Evolutionary conservation across 2,329 filamentous ascomycete genomes (phyloP).

Genomic region (Fusarium lateritium): DNA sequence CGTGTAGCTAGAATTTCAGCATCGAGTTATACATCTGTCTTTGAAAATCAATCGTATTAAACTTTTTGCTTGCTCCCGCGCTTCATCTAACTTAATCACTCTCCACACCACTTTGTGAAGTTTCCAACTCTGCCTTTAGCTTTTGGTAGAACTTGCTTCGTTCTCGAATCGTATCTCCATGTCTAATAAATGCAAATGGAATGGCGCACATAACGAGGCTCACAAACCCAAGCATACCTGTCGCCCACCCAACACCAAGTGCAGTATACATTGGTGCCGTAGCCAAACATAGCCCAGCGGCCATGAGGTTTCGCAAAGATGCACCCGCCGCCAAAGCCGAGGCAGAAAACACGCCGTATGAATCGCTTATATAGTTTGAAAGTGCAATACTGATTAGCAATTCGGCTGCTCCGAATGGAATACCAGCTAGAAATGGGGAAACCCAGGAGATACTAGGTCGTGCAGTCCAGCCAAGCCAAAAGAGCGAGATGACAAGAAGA

Average conservation of each 20-base stretch:
- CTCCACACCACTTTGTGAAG: neutral
- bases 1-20: too few species aligned
- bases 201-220: conserved; percentile 24
- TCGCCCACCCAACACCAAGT: conserved; percentile 16
- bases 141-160: conserved; percentile 24
- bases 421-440: conserved; percentile 11
- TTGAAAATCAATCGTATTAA: neutral
- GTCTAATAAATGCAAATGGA: conserved; percentile 18
- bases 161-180: conserved; percentile 10
- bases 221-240: conserved; percentile 3
- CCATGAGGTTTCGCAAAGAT: conserved; percentile 15
- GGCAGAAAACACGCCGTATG: conserved; percentile 15
- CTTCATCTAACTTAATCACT: conserved; percentile 3
- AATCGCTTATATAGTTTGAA: conserved; percentile 17
- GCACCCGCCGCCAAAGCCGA: conserved; percentile 15
- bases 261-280: conserved; percentile 24
- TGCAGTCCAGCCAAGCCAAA: conserved; percentile 42
- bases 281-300: conserved; percentile 15
- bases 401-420: conserved; percentile 17
- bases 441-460: conserved; percentile 15
- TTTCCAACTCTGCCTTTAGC: conserved; percentile 15
- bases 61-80: neutral
- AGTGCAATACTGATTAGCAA: conserved; percentile 19
- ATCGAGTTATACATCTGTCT: neutral
- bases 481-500: conserved; percentile 28